A percentile compares a stretch with the other conserved stretches of the same genome.
phyloP scores from a whole-genome alignment of 768 basidiomycete genomes.

The Suillus discolor region DNA sequence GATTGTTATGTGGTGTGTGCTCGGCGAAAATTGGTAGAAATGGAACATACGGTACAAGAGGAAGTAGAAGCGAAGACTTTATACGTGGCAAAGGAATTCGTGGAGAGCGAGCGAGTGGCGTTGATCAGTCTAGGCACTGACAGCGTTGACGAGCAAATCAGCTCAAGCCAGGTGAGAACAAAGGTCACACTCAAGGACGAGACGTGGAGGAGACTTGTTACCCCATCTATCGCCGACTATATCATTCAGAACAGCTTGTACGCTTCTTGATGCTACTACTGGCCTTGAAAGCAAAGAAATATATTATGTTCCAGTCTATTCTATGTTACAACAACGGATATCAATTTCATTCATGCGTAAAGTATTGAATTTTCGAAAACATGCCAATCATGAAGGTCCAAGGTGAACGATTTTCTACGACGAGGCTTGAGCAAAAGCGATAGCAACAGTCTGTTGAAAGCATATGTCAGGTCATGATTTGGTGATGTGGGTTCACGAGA shows the following conservation, averaged over 20 bases:
- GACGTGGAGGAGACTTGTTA: slow-evolving; percentile 52
- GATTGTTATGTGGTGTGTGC: slow-evolving; percentile 70
- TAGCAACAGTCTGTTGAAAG: slow-evolving; percentile 66
- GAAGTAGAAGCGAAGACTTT: slow-evolving; percentile 29
- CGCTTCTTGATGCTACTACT: neutral
- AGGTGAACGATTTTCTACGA: slow-evolving; percentile 16
- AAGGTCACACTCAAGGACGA: slow-evolving; percentile 23
- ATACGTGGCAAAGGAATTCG: slow-evolving; percentile 48
- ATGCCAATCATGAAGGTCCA: slow-evolving; percentile 1
- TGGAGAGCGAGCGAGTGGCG: slow-evolving; percentile 51
- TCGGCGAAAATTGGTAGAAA: slow-evolving; percentile 40
- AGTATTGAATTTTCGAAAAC: slow-evolving; percentile 2
- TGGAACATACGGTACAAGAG: slow-evolving; percentile 26
- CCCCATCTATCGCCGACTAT: slow-evolving; percentile 49
- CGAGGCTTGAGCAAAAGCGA: slow-evolving; percentile 84
- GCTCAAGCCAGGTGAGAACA: slow-evolving; percentile 68
- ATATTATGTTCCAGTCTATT: slow-evolving; percentile 14
- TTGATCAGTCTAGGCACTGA: slow-evolving; percentile 63
- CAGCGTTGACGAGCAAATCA: slow-evolving; percentile 52
- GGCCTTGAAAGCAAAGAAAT: slow-evolving; percentile 8
- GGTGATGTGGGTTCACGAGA: slow-evolving; percentile 18
- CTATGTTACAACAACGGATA: slow-evolving; percentile 8
- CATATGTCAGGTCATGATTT: slow-evolving; percentile 20
- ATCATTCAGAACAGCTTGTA: slow-evolving; percentile 54
- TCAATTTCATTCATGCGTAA: slow-evolving; percentile 2